Evolutionary conservation across 2,329 filamentous ascomycete species (phyloP).

Genomic region (Pyrenochaeta sp.): DNA sequence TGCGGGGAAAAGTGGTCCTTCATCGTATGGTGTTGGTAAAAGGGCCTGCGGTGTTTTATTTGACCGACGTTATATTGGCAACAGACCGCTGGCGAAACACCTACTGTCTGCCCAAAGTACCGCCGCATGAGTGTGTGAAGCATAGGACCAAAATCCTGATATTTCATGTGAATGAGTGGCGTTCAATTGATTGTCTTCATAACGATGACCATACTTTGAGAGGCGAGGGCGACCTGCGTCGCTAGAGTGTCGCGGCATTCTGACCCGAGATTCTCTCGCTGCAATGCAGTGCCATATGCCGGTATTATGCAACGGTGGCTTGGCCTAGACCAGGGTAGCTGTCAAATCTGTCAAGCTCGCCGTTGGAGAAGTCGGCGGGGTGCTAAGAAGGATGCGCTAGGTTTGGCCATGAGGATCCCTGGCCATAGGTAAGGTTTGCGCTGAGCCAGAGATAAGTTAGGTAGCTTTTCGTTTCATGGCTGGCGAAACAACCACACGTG

Average conservation of each 20-base stretch:
- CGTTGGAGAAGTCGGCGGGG: not conserved
- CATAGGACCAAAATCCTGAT: not conserved
- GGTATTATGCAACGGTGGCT: conserved; percentile 3
- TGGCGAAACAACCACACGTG: conserved; percentile 7
- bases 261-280: conserved; percentile 8
- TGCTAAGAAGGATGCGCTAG: conserved; percentile 5
- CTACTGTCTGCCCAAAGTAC: no score
- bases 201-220: conserved; percentile 1
- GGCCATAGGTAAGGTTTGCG: not conserved
- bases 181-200: conserved; percentile 9
- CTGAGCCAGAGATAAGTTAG: not conserved
- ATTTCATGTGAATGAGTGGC: not conserved
- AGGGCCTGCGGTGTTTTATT: no score
- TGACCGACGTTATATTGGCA: no score
- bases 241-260: not conserved
- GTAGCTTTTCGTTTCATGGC: conserved; percentile 2
- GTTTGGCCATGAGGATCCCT: not conserved
- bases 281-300: not conserved
- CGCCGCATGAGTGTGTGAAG: not conserved
- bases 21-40: not conserved
- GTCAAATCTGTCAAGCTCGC: not conserved
- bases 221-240: not conserved
- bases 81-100: no score
- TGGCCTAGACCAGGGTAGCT: not conserved
- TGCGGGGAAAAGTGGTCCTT: conserved; percentile 4